Evolutionary conservation across 2,329 filamentous ascomycete genomes (phyloP).

Genomic region (Bertia moriformis): DNA sequence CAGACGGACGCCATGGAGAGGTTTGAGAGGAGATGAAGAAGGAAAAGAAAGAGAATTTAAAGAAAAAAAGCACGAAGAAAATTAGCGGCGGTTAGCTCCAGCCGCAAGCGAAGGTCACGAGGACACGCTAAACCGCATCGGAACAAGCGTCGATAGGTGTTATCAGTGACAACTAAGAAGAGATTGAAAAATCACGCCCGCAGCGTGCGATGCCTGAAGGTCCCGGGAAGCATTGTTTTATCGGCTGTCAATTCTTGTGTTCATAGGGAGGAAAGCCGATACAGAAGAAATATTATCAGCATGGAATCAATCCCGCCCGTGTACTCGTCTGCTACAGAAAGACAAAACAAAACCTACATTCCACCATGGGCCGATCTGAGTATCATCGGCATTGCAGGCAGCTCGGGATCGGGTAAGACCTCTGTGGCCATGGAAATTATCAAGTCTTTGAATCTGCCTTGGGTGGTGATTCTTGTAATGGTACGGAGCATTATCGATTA

Average conservation of each 20-base stretch:
- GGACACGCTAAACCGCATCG: neutral
- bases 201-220: too few species aligned
- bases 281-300: neutral
- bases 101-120: neutral
- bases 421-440: conserved; percentile 53
- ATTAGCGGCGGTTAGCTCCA: neutral
- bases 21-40: neutral
- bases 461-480: conserved; percentile 59
- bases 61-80: neutral
- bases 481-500: conserved; percentile 17
- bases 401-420: conserved; percentile 54
- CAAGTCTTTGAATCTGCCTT: conserved; percentile 47
- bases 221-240: too few species aligned
- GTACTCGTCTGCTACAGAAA: neutral
- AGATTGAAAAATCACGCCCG: too few species aligned
- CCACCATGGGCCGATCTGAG: neutral
- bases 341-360: neutral
- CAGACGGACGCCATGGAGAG: neutral
- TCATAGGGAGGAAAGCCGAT: too few species aligned
- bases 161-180: too few species aligned
- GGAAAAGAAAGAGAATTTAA: neutral
- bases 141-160: neutral
- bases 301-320: neutral
- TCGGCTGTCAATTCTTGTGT: too few species aligned
- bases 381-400: conserved; percentile 56